Evolutionary conservation across 2,329 filamentous ascomycete species (phyloP).

Genomic region (Paecilomyces sp.): DNA sequence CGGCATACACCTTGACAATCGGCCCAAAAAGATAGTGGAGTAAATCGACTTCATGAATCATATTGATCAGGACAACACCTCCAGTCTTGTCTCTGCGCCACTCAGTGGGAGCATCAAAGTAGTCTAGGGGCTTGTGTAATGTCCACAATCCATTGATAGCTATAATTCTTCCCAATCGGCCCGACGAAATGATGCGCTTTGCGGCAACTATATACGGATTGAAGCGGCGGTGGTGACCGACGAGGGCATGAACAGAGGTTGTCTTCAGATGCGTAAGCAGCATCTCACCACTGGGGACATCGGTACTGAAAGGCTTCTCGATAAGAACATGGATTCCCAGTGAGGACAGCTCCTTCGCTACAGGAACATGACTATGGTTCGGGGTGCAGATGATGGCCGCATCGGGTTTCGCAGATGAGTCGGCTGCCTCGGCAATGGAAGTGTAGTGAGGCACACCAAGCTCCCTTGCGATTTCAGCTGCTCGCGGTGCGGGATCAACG

Average conservation of each 20-base stretch:
- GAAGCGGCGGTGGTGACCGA: constrained; percentile 55
- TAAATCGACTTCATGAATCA: constrained; percentile 56
- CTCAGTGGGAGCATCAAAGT: constrained; percentile 42
- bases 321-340: constrained; percentile 48
- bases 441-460: constrained; percentile 33
- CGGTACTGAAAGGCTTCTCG: constrained; percentile 50
- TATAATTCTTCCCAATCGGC: constrained; percentile 40
- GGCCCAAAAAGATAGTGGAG: constrained; percentile 52
- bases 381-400: constrained; percentile 54
- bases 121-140: constrained; percentile 43
- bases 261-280: constrained; percentile 14
- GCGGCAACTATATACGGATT: constrained; percentile 49
- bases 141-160: constrained; percentile 52
- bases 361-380: constrained; percentile 49
- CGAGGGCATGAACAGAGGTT: constrained; percentile 39
- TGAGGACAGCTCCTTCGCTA: constrained; percentile 42
- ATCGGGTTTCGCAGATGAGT: constrained; percentile 31
- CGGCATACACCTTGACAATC: constrained; percentile 45
- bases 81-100: constrained; percentile 42
- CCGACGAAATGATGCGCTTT: constrained; percentile 37
- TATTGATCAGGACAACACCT: constrained; percentile 50
- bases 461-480: constrained; percentile 25
- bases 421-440: constrained; percentile 39
- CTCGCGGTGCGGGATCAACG: constrained; percentile 40
- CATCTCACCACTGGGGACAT: constrained; percentile 13